Percentiles rank a stretch among this genome's conserved stretches.
phyloP scores from a whole-genome alignment of 495 filamentous ascomycete genomes.

The Chaetomium fimeti region DNA sequence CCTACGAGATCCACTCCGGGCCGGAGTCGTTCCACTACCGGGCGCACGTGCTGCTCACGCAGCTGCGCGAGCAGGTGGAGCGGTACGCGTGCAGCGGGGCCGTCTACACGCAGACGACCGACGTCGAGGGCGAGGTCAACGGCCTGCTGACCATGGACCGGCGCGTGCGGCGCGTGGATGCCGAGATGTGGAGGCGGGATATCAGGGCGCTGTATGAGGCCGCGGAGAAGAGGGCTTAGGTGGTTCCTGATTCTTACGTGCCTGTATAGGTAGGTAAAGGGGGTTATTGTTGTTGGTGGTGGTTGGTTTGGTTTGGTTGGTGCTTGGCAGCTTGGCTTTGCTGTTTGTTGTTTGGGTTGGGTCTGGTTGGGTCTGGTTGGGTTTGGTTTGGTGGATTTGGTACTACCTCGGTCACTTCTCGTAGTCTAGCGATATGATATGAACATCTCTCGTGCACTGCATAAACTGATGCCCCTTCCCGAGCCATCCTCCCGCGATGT shows the following conservation, averaged over 20 bases:
- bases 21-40: slow-evolving; percentile 66
- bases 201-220: slow-evolving; percentile 59
- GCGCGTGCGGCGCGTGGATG: slow-evolving; percentile 51
- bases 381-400: too few species aligned
- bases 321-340: too few species aligned
- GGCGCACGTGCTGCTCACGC: slow-evolving; percentile 50
- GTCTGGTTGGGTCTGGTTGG: too few species aligned
- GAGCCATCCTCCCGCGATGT: too few species aligned
- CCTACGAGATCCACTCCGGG: slow-evolving; percentile 60
- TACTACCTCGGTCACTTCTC: too few species aligned
- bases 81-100: slow-evolving; percentile 58
- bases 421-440: too few species aligned
- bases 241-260: background rate
- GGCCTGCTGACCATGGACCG: slow-evolving; percentile 68
- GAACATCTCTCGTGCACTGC: too few species aligned
- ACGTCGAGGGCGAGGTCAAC: slow-evolving; percentile 74
- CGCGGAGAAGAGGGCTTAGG: slow-evolving; percentile 34
- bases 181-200: slow-evolving; percentile 58
- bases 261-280: too few species aligned
- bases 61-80: slow-evolving; percentile 58
- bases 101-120: slow-evolving; percentile 66
- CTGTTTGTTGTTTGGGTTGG: too few species aligned
- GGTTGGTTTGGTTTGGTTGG: too few species aligned
- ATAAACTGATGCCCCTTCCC: too few species aligned
- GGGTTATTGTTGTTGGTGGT: too few species aligned